Base-by-base conservation (phyloP, 495 filamentous ascomycete species). In the Acidiella bohemica region DNA sequence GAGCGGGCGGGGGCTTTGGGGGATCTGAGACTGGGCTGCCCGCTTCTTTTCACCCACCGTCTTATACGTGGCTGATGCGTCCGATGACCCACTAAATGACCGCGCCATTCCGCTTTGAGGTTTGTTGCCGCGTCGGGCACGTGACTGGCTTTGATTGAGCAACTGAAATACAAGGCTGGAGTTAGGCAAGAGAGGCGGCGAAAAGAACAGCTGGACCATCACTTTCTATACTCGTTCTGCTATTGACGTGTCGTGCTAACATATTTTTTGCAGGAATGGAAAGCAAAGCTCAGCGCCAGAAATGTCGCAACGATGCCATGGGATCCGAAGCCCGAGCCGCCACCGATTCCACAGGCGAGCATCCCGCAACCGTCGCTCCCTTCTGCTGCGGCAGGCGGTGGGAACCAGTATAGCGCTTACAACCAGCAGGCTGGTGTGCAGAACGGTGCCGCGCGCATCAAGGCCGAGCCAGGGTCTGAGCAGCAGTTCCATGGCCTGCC, bases 251-350 rank as follows among this genome's bases (percentile, higher is more conserved):
- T n/a, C n/a, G n/a, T n/a, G n/a, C n/a, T n/a, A n/a, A n/a, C n/a
- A n/a, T n/a, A n/a, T n/a, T n/a, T n/a, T 3, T 40, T 26, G 13
- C 54, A 97, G 90, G 80, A 70, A 62, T 99, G 92, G 92, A 88
- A 95, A 62, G 67, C 72, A 41, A 93, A 86, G 62, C 73, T 96
- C 16, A 79, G 88, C 0, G 73, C 75, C 49, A 71, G 85, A 33
- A 71, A 78, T 32, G 73, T 93, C 46, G 92, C 87, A 37, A 66
- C 73, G 27, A 96, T 95, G 61, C 92, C 92, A 17, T 99, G 92
- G 92, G 92, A 96, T 54, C 90, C 90, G 41, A 53, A 72, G 37
- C 73, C 71, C 36, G 44, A 53, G 27, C 47, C 71, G 68, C 62
- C 69, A 28, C 24, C 49, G 62, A 67, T 79, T 5, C 76, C 75